These are phyloP conservation scores for Moelleriella libera DNA, from an alignment of 2,329 filamentous ascomycete species.

Conservation along the genomic window DNA sequence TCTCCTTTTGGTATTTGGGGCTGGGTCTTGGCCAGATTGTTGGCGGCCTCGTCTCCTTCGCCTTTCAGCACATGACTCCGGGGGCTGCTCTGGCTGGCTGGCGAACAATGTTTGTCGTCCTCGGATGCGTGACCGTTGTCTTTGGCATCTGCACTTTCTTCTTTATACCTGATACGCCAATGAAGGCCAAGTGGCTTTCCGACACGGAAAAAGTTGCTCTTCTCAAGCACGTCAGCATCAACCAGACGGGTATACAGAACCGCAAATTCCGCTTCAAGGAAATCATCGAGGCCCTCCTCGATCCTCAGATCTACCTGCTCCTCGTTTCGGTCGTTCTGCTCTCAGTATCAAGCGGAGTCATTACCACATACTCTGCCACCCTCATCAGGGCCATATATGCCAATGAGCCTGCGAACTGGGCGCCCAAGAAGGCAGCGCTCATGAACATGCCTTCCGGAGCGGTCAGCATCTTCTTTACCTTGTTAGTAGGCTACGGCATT, in stretches of 20 bases:
- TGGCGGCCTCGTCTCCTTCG: slow-evolving; percentile 48
- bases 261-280: slow-evolving; percentile 37
- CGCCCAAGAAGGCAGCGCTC: slow-evolving; percentile 28
- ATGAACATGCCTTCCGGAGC: slow-evolving; percentile 40
- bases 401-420: slow-evolving; percentile 4
- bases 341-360: slow-evolving; percentile 37
- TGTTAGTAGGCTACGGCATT: slow-evolving; percentile 32
- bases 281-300: slow-evolving; percentile 34
- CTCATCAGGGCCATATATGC: slow-evolving; percentile 35
- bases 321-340: slow-evolving; percentile 31
- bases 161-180: slow-evolving; percentile 27
- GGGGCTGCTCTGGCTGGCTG: slow-evolving; percentile 48
- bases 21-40: slow-evolving; percentile 48
- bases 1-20: slow-evolving; percentile 47
- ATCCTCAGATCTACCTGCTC: slow-evolving; percentile 38
- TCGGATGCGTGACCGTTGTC: slow-evolving; percentile 34
- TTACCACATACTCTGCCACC: slow-evolving; percentile 40
- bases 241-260: slow-evolving; percentile 43
- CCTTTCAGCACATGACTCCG: slow-evolving; percentile 36
- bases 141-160: slow-evolving; percentile 17
- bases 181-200: slow-evolving; percentile 30
- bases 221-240: slow-evolving; percentile 38
- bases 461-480: slow-evolving; percentile 36
- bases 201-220: slow-evolving; percentile 33
- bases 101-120: slow-evolving; percentile 57